Evolutionary conservation across 306 rosid species (phyloP), one percentile per base, ranked within the genome.

Genomic region (Dryas octopetala): DNA sequence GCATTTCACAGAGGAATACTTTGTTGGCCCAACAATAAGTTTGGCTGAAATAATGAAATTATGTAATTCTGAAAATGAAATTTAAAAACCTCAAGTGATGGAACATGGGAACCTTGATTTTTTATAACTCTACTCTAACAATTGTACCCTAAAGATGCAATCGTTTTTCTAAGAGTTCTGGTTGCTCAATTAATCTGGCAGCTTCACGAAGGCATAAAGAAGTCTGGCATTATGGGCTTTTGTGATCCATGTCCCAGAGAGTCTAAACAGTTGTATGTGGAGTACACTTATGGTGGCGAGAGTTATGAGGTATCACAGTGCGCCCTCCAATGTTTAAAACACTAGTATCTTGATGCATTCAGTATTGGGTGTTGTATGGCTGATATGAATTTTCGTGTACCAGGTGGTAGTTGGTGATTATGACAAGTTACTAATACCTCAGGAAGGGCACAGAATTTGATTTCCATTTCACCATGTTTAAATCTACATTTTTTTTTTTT

Each of bases 191-290:
- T 57, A 28, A 60, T 82, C 78, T 79, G 68, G 88, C 92, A 95
- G 97, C 99, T 95, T 55, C 97, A 95, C 58, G 88, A 90, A 70
- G 97, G 97, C 28, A 89, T 92, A 58, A 95, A 92, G 83, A 95
- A 95, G 87, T 90, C 98, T 50, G 98, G 99, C 72, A 89, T 95
- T 81, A 92, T 92, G 98, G 99, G 99, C 16, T 92, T 90, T 80
- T 92, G 83, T 71, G 97, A 95, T 86, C 99, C 97, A 19, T 88
- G 97, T 72, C 99, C 97, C 7, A 91, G 97, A 86, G 89, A 88
- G 77, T 78, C 84, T 19, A 95, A 88, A 77, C 78, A 84, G 83
- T 83, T 95, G 84, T 87, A 85, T 73, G 84, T 90, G 65, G 96
- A 95, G 79, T 95, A 95, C 70, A 83, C 88, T 80, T 79, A 68